Evolutionary conservation across 2,329 filamentous ascomycete species (phyloP).

Genomic region (Diaporthe helianthi): DNA sequence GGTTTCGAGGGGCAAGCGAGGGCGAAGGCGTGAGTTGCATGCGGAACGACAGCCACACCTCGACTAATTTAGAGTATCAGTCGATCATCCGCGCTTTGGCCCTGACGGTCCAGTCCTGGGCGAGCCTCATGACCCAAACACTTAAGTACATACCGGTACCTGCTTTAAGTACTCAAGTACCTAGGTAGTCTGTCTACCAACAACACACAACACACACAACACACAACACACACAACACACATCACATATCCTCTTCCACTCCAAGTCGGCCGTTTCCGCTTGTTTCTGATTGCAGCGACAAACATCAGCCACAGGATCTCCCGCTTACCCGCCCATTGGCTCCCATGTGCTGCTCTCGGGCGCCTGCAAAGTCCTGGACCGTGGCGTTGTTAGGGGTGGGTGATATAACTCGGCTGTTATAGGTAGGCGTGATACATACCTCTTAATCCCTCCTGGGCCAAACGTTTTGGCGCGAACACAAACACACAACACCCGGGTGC

Average conservation of each 20-base stretch:
- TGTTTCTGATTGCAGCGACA: constrained; percentile 10
- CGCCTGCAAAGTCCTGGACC: constrained; percentile 35
- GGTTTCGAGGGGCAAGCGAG: constrained; percentile 3
- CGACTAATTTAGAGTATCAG: constrained; percentile 16
- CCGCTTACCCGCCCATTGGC: constrained; percentile 3
- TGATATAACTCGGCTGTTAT: constrained; percentile 42
- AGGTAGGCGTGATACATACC: constrained; percentile 29
- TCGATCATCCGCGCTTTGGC: constrained; percentile 27
- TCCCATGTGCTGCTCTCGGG: constrained; percentile 35
- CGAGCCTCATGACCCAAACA: constrained; percentile 13
- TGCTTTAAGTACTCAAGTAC: not conserved
- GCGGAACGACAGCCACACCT: constrained; percentile 20
- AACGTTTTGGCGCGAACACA: constrained; percentile 1
- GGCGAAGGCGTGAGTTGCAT: constrained; percentile 17
- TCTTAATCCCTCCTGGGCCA: not conserved
- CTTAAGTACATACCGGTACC: not conserved
- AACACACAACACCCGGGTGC: constrained; percentile 18
- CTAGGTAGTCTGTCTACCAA: not conserved
- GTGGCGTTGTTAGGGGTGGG: constrained; percentile 35
- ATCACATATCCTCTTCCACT: no score
- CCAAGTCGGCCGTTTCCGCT: constrained; percentile 3
- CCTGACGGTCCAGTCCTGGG: constrained; percentile 2
- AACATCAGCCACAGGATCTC: not conserved
- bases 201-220: no score
- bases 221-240: not conserved